These are phyloP conservation scores for Kodamaea laetipori DNA, from an alignment of 805 yeast species.

Conservation along the genomic window DNA sequence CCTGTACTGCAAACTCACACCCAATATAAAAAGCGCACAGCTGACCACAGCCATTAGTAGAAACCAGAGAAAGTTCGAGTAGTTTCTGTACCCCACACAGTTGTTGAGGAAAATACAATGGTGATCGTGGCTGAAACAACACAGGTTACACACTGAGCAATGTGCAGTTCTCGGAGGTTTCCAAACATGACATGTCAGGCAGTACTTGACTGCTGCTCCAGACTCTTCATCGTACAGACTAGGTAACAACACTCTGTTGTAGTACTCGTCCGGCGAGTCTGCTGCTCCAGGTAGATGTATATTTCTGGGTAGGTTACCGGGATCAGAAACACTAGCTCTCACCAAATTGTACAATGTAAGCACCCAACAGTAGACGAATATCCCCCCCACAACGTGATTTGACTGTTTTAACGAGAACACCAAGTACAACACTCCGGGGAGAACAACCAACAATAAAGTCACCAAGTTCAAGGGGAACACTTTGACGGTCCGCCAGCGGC, in stretches of 20 bases:
- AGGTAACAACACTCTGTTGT: slow-evolving; percentile 27
- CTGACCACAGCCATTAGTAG: slow-evolving; percentile 23
- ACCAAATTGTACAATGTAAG: slow-evolving; percentile 50
- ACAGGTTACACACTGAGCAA: slow-evolving; percentile 67
- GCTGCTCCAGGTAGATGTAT: slow-evolving; percentile 49
- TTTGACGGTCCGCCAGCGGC: slow-evolving; percentile 53
- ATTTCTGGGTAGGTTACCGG: slow-evolving; percentile 71
- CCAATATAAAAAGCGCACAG: slow-evolving; percentile 22
- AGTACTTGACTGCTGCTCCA: slow-evolving; percentile 55
- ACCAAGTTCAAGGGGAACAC: slow-evolving; percentile 42
- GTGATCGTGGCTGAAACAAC: slow-evolving; percentile 69
- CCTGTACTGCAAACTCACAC: slow-evolving; percentile 14
- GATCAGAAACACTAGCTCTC: slow-evolving; percentile 61
- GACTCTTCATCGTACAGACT: slow-evolving; percentile 14
- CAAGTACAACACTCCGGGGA: slow-evolving; percentile 57
- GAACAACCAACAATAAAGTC: slow-evolving; percentile 34
- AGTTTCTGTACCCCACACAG: slow-evolving; percentile 44
- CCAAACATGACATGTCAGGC: slow-evolving; percentile 60
- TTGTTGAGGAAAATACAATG: slow-evolving; percentile 65
- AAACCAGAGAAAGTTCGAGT: slow-evolving; percentile 39
- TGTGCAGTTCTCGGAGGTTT: slow-evolving; percentile 70
- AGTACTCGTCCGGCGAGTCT: slow-evolving; percentile 21
- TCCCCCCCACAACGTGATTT: slow-evolving; percentile 24
- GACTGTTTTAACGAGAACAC: slow-evolving; percentile 18
- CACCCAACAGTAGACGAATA: slow-evolving; percentile 61